A percentile compares a stretch with the other conserved stretches of the same genome.
Evolutionary conservation across 1,284 basidiomycete species (phyloP).

Genomic region (Xanthoconium separans): DNA sequence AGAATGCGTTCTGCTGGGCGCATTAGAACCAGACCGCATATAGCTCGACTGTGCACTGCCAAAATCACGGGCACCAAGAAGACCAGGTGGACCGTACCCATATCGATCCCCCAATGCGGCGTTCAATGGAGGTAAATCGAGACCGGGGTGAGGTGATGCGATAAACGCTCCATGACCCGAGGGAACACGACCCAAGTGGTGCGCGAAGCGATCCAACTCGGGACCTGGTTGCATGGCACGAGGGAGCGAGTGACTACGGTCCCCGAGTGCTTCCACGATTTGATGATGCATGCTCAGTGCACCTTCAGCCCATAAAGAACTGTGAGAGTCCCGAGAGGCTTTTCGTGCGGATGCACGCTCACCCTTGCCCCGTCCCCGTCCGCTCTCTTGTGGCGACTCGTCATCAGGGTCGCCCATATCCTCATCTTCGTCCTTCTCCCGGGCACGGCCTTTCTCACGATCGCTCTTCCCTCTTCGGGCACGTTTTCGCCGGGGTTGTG

Average conservation of each 20-base stretch:
- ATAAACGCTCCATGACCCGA: constrained; percentile 35
- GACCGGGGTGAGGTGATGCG: constrained; percentile 43
- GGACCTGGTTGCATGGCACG: constrained; percentile 30
- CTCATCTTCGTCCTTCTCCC: constrained; percentile 51
- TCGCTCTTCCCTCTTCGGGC: constrained; percentile 44
- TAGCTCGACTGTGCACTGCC: constrained; percentile 46
- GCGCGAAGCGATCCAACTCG: constrained; percentile 34
- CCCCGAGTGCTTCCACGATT: constrained; percentile 35
- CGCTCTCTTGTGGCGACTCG: constrained; percentile 27
- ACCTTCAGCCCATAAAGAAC: constrained; percentile 37
- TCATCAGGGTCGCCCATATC: constrained; percentile 46
- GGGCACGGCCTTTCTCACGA: constrained; percentile 35
- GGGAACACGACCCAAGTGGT: constrained; percentile 35
- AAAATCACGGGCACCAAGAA: constrained; percentile 33
- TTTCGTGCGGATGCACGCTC: constrained; percentile 37
- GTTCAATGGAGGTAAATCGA: constrained; percentile 59
- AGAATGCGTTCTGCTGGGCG: constrained; percentile 69
- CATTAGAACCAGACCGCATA: constrained; percentile 55
- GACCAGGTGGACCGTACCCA: constrained; percentile 34
- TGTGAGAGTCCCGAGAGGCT: constrained; percentile 37
- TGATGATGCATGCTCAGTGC: constrained; percentile 35
- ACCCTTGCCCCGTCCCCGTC: constrained; percentile 33
- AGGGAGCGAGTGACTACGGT: constrained; percentile 35
- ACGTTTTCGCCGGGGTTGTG: constrained; percentile 55
- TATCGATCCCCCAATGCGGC: constrained; percentile 41